Base-by-base conservation (phyloP, 2,329 filamentous ascomycete species). In the Exophiala aquamarina region DNA sequence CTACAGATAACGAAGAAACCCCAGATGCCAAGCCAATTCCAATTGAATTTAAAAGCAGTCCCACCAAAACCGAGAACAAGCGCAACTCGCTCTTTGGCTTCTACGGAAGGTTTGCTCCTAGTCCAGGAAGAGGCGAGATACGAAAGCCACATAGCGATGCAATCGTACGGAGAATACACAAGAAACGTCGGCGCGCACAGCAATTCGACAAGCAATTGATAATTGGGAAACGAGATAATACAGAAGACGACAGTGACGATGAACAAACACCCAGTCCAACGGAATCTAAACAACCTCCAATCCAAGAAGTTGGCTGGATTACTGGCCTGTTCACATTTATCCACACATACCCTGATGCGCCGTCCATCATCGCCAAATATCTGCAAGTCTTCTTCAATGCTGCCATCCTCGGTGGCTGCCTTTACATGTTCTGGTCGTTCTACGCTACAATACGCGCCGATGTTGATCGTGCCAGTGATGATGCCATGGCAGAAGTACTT, bases 401-500 rank as follows among this genome's bases (percentile, higher is more conserved):
- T 35, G 69, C 72, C 41, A 64, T 79, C 18, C 71, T 76, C 26
- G 66, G 66, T 10, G 59, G 76, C 2, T 67, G 68, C 3, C 70
- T 77, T 32, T 92, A 86, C 66, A 73, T 89, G 34, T 74, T 88
- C 26, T 89, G 84, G 70, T 75, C 79, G 1, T 78, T 89, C 58
- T 80, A 87, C 55, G 72, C 76, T 11, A 85, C 87, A 7, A 82
- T 93, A 42, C 82, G 83, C 11, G 76, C 78, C 18, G 91, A 96
- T 64, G 84, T 95, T 26, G 75, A 83, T 51, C 81, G 85, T 42
- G 87, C 86, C 28, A 82, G 85, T 8, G 77, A 84, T 35, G 81
- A 82, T 44, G 84, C 83, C 10, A 81, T 83, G n/a, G 74, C 79
- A 2, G 79, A 82, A 11, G 80, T 93, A 17, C 69, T 91, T 51